A percentile compares a stretch with the other conserved stretches of the same genome.
phyloP scores from a whole-genome alignment of 192 early-diverging fungal genomes.

The Coemansia sp. region DNA sequence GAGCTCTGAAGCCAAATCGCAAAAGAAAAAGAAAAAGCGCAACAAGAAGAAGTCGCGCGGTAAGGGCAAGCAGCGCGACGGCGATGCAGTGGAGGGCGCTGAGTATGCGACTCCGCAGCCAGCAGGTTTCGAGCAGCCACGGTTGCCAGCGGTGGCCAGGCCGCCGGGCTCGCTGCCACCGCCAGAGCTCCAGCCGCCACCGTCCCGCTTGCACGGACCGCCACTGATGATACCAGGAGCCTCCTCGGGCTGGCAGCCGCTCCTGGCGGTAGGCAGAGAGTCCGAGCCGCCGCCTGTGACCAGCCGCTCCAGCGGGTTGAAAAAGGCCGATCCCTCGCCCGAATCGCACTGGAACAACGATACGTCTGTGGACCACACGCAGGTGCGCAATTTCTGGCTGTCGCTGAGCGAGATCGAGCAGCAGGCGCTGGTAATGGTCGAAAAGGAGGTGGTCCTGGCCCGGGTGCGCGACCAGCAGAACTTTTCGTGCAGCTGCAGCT shows the following conservation, averaged over 20 bases:
- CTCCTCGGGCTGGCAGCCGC: no score
- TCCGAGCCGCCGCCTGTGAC: not conserved
- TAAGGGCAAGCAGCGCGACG: slow-evolving; percentile 14
- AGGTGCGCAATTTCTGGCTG: slow-evolving; percentile 41
- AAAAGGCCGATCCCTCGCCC: not conserved
- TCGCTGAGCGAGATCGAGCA: slow-evolving; percentile 28
- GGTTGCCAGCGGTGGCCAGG: no score
- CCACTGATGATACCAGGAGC: no score
- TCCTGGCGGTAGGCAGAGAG: no score
- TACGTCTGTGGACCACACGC: slow-evolving; percentile 19
- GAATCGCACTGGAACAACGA: slow-evolving; percentile 28
- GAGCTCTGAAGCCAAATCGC: not conserved
- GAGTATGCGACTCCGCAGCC: not conserved
- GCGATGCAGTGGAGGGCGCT: not conserved
- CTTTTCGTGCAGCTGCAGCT: slow-evolving; percentile 45
- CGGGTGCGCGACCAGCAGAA: slow-evolving; percentile 48
- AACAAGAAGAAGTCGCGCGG: slow-evolving; percentile 17
- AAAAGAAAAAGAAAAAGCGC: slow-evolving; percentile 24
- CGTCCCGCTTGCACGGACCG: no score
- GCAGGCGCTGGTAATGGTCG: slow-evolving; percentile 23
- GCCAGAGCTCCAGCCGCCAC: no score
- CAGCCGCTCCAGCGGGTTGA: not conserved
- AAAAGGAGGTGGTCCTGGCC: slow-evolving; percentile 36
- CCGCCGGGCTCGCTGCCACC: no score
- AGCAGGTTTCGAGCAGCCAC: not conserved